Base-by-base conservation (phyloP, 1,139 yeast genomes). In the Pichia terricola region DNA sequence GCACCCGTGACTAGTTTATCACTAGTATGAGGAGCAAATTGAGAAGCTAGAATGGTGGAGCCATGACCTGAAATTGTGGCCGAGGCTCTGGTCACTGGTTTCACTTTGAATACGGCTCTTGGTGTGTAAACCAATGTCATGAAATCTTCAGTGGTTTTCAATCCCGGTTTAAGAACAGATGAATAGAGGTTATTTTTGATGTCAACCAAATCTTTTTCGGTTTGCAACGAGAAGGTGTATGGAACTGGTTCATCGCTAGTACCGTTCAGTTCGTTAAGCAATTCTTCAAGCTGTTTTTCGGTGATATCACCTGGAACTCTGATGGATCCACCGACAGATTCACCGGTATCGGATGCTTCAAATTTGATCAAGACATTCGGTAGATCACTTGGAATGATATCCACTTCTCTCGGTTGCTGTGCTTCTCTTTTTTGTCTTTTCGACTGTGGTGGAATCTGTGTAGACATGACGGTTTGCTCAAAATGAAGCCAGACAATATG, bases 41-140 rank as follows among this genome's bases (percentile, higher is more conserved):
- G 91, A 40, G 94, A 83, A 48, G 96, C 86, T 53, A 91, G 69
- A 49, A 91, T 87, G 0, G 97, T 89, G 4, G 95, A 77, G 1
- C 96, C 95, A 60, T 91, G 99, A 5, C 98, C 98, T 1, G 95
- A 78, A 45, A 91, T 89, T 1, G 96, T 89, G 9, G 95, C 88
- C 11, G 89, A 81, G 4, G 96, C 81, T 56, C 98, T 70, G 1
- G 97, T 87, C 26, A 91, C 86, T 4, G 96, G 89, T 53, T 77
- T 80, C 9, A 91, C 99, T 58, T 86, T 87, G 68, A 94, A 91
- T 4, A 91, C 83, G 0, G 98, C 96, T 51, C 95, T 73, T 33
- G 99, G 99, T 0, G 96, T 88, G 62, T 83, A 91, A 4, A 89
- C 86, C 48, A 91, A 69, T 0, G 96, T 89, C 67, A 91, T 68